A percentile compares a stretch with the other conserved stretches of the same genome.
These are phyloP conservation scores for Lizanozyma gosingica DNA, from an alignment of 1,139 yeast genomes.

Conservation along the genomic window DNA sequence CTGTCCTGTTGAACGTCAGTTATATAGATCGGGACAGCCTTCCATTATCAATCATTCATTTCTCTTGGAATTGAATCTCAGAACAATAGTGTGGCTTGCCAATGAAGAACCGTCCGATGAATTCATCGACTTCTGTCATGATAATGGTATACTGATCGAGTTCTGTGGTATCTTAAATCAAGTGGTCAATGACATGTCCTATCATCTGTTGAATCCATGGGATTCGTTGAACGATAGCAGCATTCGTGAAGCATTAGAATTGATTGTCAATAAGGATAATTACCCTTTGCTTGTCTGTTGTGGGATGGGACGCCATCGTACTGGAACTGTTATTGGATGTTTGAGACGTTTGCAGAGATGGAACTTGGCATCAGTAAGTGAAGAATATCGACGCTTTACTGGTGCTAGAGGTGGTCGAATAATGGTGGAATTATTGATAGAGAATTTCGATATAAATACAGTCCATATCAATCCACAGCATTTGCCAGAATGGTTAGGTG, in stretches of 20 bases:
- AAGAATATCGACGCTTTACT: conserved; percentile 87
- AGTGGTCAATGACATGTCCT: conserved; percentile 3
- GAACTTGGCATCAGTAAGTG: conserved; percentile 67
- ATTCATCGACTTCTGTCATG: conserved; percentile 71
- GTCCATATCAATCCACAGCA: conserved; percentile 40
- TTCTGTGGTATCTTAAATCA: conserved; percentile 5
- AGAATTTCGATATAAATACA: conserved; percentile 59
- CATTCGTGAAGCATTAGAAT: conserved; percentile 67
- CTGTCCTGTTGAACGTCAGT: conserved; percentile 82
- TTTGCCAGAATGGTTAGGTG: conserved; percentile 37
- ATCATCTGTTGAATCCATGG: conserved; percentile 60
- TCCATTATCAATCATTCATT: conserved; percentile 88
- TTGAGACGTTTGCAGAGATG: conserved; percentile 85
- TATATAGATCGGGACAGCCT: conserved; percentile 94
- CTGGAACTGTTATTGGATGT: conserved; percentile 95
- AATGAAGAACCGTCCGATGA: conserved; percentile 92
- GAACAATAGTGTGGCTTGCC: conserved; percentile 87
- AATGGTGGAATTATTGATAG: conserved; percentile 82
- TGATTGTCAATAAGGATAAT: conserved; percentile 60
- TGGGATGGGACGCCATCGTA: conserved; percentile 96
- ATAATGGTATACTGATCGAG: conserved; percentile 34
- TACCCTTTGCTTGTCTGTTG: conserved; percentile 88
- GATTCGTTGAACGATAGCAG: conserved; percentile 87
- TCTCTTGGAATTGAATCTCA: conserved; percentile 60
- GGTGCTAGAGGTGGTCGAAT: conserved; percentile 91